Percentiles rank a stretch among this genome's conserved stretches.
phyloP scores from a whole-genome alignment of 1,284 basidiomycete genomes.

The Mycosarcoma mackinlayi region DNA sequence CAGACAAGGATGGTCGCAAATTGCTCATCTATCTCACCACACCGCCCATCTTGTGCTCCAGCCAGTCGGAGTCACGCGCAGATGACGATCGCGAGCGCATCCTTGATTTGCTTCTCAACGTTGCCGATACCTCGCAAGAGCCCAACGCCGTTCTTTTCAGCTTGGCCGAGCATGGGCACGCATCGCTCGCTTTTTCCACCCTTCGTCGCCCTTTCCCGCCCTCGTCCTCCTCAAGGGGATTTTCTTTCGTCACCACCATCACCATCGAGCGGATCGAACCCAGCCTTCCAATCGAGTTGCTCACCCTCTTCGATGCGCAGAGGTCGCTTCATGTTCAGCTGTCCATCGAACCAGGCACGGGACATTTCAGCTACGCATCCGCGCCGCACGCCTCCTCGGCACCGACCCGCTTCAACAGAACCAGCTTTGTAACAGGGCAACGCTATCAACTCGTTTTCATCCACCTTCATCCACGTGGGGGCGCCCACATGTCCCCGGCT shows the following conservation, averaged over 20 bases:
- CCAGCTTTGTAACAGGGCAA: slow-evolving; percentile 22
- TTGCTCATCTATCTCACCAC: slow-evolving; percentile 29
- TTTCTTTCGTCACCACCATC: slow-evolving; percentile 50
- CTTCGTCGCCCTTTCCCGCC: slow-evolving; percentile 59
- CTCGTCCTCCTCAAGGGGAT: slow-evolving; percentile 33
- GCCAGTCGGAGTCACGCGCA: neutral
- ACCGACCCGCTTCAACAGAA: slow-evolving; percentile 36
- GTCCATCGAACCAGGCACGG: slow-evolving; percentile 44
- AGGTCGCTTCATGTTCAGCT: slow-evolving; percentile 43
- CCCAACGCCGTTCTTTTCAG: slow-evolving; percentile 51
- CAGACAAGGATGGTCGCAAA: slow-evolving; percentile 38
- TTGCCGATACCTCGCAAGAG: slow-evolving; percentile 34
- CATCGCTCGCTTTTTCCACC: slow-evolving; percentile 51
- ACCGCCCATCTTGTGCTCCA: neutral
- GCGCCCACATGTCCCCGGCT: slow-evolving; percentile 40
- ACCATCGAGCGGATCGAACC: slow-evolving; percentile 53
- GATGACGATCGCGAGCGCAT: slow-evolving; percentile 14
- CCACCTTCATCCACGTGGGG: slow-evolving; percentile 48
- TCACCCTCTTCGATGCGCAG: slow-evolving; percentile 54
- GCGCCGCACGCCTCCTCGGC: slow-evolving; percentile 9
- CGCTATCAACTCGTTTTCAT: slow-evolving; percentile 55
- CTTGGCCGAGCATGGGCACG: slow-evolving; percentile 40
- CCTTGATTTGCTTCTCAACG: slow-evolving; percentile 45
- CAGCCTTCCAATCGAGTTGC: slow-evolving; percentile 44
- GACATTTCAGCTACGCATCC: slow-evolving; percentile 47